These are phyloP conservation scores for Chloropicon primus DNA, from an alignment of 139 green algal species.

Conservation along the genomic window DNA sequence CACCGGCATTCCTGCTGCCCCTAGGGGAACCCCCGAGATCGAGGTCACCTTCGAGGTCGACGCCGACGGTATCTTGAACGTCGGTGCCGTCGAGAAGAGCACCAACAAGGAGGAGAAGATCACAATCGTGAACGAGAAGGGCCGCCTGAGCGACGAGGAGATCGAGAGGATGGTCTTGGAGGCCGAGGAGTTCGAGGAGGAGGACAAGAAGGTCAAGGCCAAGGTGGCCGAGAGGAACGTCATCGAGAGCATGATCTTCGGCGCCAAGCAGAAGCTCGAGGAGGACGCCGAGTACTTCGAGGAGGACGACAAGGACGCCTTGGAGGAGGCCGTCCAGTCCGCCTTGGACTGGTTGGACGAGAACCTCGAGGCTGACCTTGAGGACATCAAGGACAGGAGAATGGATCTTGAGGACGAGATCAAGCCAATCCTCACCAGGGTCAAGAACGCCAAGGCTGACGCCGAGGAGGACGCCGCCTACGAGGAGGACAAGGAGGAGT, in stretches of 20 bases:
- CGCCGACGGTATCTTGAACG: conserved; percentile 84
- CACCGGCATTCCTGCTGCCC: conserved; percentile 73
- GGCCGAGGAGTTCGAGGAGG: conserved; percentile 39
- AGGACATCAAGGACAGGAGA: conserved; percentile 91
- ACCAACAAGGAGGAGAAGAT: conserved; percentile 70
- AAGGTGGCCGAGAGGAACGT: conserved; percentile 56
- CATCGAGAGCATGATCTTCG: conserved; percentile 67
- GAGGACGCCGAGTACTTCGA: conserved; percentile 72
- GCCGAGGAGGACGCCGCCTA: conserved; percentile 24
- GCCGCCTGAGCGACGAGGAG: conserved; percentile 34
- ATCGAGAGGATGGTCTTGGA: conserved; percentile 46
- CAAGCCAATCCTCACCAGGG: conserved; percentile 73
- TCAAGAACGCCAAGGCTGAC: conserved; percentile 43
- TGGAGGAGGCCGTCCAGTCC: conserved; percentile 73
- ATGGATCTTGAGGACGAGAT: conserved; percentile 89
- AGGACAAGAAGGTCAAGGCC: conserved; percentile 35
- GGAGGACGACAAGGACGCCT: conserved; percentile 73
- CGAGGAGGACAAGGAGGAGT: conserved; percentile 62
- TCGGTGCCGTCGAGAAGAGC: conserved; percentile 70
- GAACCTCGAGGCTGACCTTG: conserved; percentile 52
- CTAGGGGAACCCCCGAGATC: conserved; percentile 69
- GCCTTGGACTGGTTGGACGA: conserved; percentile 86
- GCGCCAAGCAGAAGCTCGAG: conserved; percentile 53
- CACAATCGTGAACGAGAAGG: conserved; percentile 71
- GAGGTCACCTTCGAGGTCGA: conserved; percentile 69